Evolutionary conservation across 768 basidiomycete genomes (phyloP).

Genomic region (Leccinum fibrillosum): DNA sequence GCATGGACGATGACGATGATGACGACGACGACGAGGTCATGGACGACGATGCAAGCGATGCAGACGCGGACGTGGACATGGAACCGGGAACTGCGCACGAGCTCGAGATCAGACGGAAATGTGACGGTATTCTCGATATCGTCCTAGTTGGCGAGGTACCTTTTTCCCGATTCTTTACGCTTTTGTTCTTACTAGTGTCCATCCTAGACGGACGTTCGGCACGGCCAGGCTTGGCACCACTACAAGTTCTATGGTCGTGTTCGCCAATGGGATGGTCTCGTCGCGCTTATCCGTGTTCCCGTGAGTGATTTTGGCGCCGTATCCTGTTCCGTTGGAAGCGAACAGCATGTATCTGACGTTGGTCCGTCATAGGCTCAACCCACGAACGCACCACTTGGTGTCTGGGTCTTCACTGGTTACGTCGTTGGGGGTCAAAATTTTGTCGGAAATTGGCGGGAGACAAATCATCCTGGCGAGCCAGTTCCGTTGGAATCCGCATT

Average conservation of each 20-base stretch:
- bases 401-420: constrained; percentile 66
- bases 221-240: constrained; percentile 47
- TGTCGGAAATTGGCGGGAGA: constrained; percentile 68
- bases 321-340: neutral
- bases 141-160: constrained; percentile 57
- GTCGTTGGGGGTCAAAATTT: constrained; percentile 61
- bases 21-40: constrained; percentile 29
- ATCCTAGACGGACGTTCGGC: constrained; percentile 45
- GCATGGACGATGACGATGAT: constrained; percentile 24
- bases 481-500: constrained; percentile 63
- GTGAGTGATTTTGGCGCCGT: constrained; percentile 15
- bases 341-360: constrained; percentile 4
- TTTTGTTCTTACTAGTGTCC: neutral
- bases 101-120: constrained; percentile 31
- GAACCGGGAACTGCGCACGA: constrained; percentile 19
- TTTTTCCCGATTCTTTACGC: neutral
- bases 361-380: constrained; percentile 7
- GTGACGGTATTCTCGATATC: constrained; percentile 58
- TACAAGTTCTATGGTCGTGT: constrained; percentile 52
- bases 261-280: constrained; percentile 56
- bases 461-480: constrained; percentile 32
- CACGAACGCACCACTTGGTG: constrained; percentile 10
- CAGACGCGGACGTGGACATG: constrained; percentile 25
- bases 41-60: constrained; percentile 26
- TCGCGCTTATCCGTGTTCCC: constrained; percentile 48